Evolutionary conservation across 345 rosid genomes (phyloP).

Genomic region (Pugionium dolabratum): DNA sequence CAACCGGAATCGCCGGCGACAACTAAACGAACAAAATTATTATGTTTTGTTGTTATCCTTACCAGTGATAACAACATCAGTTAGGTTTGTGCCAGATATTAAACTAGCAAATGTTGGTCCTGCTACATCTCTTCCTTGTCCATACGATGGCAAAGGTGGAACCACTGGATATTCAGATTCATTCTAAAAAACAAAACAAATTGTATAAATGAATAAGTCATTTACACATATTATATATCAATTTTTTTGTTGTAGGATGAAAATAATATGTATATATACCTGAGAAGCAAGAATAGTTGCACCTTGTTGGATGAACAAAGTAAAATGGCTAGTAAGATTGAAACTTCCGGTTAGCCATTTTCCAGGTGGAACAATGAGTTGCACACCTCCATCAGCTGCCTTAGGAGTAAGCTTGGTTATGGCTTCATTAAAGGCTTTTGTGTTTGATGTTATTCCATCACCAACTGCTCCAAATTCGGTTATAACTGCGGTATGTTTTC

Average conservation of each 20-base stretch:
- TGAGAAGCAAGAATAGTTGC: slow-evolving; percentile 72
- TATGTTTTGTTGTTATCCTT: background rate
- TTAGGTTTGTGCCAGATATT: slow-evolving; percentile 70
- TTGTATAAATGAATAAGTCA: background rate
- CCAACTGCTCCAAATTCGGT: slow-evolving; percentile 79
- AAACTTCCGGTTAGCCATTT: slow-evolving; percentile 86
- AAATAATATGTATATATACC: slow-evolving; percentile 40
- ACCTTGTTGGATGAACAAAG: slow-evolving; percentile 67
- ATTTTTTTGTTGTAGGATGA: too few relatives aligned
- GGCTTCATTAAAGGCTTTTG: slow-evolving; percentile 58
- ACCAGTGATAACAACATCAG: slow-evolving; percentile 79
- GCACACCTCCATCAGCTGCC: slow-evolving; percentile 66
- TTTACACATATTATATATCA: too few relatives aligned
- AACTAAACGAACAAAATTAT: too few relatives aligned
- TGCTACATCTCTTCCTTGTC: slow-evolving; percentile 65
- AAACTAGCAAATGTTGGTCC: slow-evolving; percentile 64
- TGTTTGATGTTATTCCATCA: slow-evolving; percentile 75
- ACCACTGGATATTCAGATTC: slow-evolving; percentile 69
- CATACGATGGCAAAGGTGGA: slow-evolving; percentile 65
- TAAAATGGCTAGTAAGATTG: slow-evolving; percentile 80
- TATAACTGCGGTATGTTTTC: slow-evolving; percentile 61
- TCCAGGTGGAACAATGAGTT: slow-evolving; percentile 73
- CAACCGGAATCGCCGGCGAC: too few relatives aligned
- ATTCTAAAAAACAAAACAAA: slow-evolving; percentile 10
- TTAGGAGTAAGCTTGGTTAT: slow-evolving; percentile 51